Conservation (phyloP, 805 yeast species). For the Zygosaccharomyces gambellarensis region DNA sequence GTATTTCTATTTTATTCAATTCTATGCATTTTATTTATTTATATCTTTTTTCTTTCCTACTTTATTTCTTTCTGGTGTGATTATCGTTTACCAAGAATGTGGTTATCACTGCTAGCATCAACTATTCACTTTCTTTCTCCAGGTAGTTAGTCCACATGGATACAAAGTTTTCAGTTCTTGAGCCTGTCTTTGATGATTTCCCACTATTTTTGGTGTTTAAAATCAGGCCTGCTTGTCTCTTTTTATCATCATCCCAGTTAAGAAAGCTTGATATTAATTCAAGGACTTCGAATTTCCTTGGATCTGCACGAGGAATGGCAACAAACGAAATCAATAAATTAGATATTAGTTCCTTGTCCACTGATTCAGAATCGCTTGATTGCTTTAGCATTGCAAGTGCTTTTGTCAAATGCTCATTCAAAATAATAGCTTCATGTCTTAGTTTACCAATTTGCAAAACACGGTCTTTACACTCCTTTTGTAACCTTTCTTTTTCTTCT, state of each 20-base stretch:
- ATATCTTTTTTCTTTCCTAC: no score
- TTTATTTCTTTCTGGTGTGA: neutral
- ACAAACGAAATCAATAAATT: conserved; percentile 82
- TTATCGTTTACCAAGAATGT: neutral
- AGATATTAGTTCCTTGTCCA: conserved; percentile 84
- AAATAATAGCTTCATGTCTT: conserved; percentile 87
- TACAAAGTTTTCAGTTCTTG: conserved; percentile 54
- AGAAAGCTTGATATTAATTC: conserved; percentile 76
- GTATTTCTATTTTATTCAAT: neutral
- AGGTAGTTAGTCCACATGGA: conserved; percentile 75
- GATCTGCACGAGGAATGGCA: conserved; percentile 84
- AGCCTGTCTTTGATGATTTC: conserved; percentile 23
- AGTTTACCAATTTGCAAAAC: conserved; percentile 81
- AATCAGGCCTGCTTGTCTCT: conserved; percentile 67
- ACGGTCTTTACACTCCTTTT: conserved; percentile 59
- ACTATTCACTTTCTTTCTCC: conserved; percentile 58
- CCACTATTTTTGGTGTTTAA: conserved; percentile 24
- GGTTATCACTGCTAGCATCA: neutral
- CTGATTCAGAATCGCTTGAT: conserved; percentile 66
- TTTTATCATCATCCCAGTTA: conserved; percentile 83
- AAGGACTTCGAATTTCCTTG: conserved; percentile 90
- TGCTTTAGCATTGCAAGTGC: conserved; percentile 80
- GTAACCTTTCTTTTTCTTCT: conserved; percentile 37
- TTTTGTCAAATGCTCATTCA: conserved; percentile 93
- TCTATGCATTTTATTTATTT: neutral